Evolutionary conservation across 345 rosid species (phyloP), one percentile per base, ranked within the genome.

Genomic region (Gynandropsis gynandra): DNA sequence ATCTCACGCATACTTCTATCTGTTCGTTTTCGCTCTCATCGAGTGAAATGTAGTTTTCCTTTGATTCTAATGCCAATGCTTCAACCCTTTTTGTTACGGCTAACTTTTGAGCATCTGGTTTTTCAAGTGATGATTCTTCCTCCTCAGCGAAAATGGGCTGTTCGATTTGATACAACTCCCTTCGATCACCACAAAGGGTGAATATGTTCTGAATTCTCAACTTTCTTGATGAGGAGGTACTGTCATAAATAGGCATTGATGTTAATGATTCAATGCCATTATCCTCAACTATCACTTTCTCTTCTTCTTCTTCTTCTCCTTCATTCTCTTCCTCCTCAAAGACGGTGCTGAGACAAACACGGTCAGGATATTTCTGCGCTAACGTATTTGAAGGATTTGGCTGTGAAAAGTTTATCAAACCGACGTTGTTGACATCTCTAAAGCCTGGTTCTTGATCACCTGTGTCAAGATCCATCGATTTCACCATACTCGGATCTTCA

Each of bases 381-480:
- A 69, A 62, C 61, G 57, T 58, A 57, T 75, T 74, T 67, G 60
- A 56, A 48, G 70, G 71, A 50, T 54, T 64, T 24, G 54, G 42
- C 50, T 65, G 66, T 36, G 69, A 66, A 64, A 70, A 50, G 40
- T 15, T 66, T 14, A 57, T 46, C 27, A 69, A 50, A 6, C 56
- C 65, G 15, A 61, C 65, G 46, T 61, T 51, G 58, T 65, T 59
- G 59, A 55, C 48, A 67, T 70, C 52, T 54, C 61, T 24, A 55
- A 56, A 36, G 39, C 57, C 47, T 10, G 76, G 64, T 49, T 89
- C 97, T 36, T 76, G 66, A 49, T 84, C 98, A 48, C 93, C 77
- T 87, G 71, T 87, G 75, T 87, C 98, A 57, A 92, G 65, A 39
- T 87, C 96, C 96, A 92, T 92, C 11, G 98, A 92, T 67, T 84